Base-by-base conservation (phyloP, 2,329 filamentous ascomycete genomes). In the Hypoxylon sp. region DNA sequence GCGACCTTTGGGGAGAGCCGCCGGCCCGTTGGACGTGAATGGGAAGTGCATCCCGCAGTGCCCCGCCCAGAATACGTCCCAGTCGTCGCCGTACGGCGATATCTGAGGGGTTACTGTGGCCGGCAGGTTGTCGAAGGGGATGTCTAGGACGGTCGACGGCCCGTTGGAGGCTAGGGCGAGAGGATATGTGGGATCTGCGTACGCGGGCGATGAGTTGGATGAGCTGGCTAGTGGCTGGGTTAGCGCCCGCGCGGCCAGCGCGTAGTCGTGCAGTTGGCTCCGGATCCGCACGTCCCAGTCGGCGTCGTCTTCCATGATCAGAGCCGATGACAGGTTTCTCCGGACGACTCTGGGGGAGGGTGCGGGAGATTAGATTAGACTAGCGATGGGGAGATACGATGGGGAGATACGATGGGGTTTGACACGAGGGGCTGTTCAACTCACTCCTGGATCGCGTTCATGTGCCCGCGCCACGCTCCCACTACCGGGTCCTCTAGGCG, bases 11-110 rank as follows among this genome's bases (percentile, higher is more conserved):
- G 80, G 73, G 1, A 77, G 68, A 6, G 26, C 26, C 0, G 51
- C 44, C 26, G 65, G 71, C 58, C 33, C 63, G 54, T 52, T 22
- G 19, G 19, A 63, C 17, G 19, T 5, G 31, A 63, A 72, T 1
- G 78, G 75, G 50, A 81, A 78, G 22, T 75, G 70, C 74, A 79
- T 78, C 4, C 82, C 82, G 63, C 84, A 86, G 70, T 85, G 83
- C 24, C 85, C 85, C 0, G 85, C 73, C 84, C 84, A 86, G 8
- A 87, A 79, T 2, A 86, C 67, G 63, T 87, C 85, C 85, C 85
- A 87, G 63, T 81, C 76, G 62, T 83, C 81, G n/a, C 85, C 84
- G 61, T 86, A 86, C 0, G 84, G 83, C 1, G 83, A 83, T 1
- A 10, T 44, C 11, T n/a, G 63, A 3, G 75, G 67, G 2, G 65